Evolutionary conservation across 192 early-diverging fungal species (phyloP).

Genomic region (Linnemannia elongata): DNA sequence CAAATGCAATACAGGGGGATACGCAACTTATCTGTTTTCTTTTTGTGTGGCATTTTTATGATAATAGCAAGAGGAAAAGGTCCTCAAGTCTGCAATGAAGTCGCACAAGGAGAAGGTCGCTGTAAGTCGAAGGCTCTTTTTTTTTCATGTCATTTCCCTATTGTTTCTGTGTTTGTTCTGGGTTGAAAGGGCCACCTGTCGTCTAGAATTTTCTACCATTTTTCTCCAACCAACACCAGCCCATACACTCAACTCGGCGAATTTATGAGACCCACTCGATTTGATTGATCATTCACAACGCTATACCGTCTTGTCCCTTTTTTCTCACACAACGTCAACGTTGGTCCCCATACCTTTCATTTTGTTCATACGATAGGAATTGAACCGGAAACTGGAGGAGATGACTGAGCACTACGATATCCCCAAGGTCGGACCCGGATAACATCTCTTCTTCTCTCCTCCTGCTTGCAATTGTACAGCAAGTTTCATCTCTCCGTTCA

Average conservation of each 20-base stretch:
- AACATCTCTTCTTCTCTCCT: conserved; percentile 35
- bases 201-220: neutral
- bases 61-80: conserved; percentile 75
- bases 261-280: neutral
- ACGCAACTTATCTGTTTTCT: neutral
- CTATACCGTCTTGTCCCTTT: too few species aligned
- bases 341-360: neutral
- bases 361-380: conserved; percentile 59
- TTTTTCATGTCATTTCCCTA: neutral
- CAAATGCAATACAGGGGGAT: neutral
- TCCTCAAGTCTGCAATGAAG: conserved; percentile 71
- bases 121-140: conserved; percentile 49
- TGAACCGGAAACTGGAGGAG: conserved; percentile 80
- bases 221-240: neutral
- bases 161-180: neutral
- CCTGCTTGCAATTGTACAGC: neutral
- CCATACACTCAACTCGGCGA: neutral
- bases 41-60: neutral
- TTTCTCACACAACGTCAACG: too few species aligned
- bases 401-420: conserved; percentile 88
- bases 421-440: conserved; percentile 85
- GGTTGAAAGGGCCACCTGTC: neutral
- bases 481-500: neutral
- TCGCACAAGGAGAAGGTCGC: conserved; percentile 85
- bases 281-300: neutral